Conservation (phyloP, 2,329 filamentous ascomycete genomes). For the Epichloe gansuensis region DNA sequence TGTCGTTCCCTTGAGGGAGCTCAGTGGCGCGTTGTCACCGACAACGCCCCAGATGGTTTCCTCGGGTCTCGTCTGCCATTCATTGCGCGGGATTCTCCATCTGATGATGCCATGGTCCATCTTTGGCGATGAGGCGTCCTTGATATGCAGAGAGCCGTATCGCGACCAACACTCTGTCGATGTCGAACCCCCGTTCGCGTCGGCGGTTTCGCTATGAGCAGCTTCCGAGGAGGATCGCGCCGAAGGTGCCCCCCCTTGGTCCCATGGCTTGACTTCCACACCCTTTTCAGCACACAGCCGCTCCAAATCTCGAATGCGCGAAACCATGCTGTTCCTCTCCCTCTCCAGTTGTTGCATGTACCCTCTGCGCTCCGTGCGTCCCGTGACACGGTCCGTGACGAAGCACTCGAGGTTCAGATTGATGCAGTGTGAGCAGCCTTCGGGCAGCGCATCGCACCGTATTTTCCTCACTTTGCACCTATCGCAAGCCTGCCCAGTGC, state of each 20-base stretch:
- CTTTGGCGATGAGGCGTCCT: slow-evolving; percentile 13
- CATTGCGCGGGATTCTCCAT: slow-evolving; percentile 18
- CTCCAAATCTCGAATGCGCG: slow-evolving; percentile 56
- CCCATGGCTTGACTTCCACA: slow-evolving; percentile 44
- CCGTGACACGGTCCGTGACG: slow-evolving; percentile 78
- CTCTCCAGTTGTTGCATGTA: slow-evolving; percentile 66
- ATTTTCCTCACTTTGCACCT: slow-evolving; percentile 87
- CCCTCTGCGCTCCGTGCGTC: slow-evolving; percentile 64
- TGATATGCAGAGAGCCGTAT: slow-evolving; percentile 22
- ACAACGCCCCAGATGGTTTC: slow-evolving; percentile 56
- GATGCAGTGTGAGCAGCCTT: slow-evolving; percentile 71
- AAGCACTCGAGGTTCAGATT: slow-evolving; percentile 66
- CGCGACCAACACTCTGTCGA: slow-evolving; percentile 20
- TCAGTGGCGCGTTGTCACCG: slow-evolving; percentile 50
- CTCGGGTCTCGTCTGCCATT: slow-evolving; percentile 31
- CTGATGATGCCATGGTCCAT: slow-evolving; percentile 9
- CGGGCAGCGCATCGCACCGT: slow-evolving; percentile 66
- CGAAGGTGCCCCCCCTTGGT: slow-evolving; percentile 19
- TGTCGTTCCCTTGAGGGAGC: slow-evolving; percentile 61
- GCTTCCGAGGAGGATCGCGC: slow-evolving; percentile 15
- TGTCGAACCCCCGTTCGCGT: slow-evolving; percentile 1
- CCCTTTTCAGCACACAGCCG: slow-evolving; percentile 48
- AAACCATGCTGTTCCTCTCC: slow-evolving; percentile 54
- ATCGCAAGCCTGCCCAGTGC: slow-evolving; percentile 78
- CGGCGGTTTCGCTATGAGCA: slow-evolving; percentile 14